Evolutionary conservation across 176 grass and related monocot species (phyloP).

Genomic region (Raddia distichophylla): DNA sequence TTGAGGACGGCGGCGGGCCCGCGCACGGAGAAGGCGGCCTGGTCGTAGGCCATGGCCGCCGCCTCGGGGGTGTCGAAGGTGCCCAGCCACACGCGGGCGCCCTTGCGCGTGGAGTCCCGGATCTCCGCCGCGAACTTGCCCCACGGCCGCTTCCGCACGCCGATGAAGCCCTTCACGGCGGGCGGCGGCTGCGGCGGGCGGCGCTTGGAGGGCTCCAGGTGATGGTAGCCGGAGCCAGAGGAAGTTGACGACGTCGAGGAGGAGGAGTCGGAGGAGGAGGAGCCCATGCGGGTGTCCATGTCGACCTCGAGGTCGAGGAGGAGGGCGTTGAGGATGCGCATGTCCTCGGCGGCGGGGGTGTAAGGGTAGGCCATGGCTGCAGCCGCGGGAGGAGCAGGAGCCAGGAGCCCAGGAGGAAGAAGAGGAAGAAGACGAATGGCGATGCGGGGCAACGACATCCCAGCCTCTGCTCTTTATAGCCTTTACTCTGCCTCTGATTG

Average conservation of each 20-base stretch:
- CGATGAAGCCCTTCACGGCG: slow-evolving; percentile 53
- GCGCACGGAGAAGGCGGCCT: slow-evolving; percentile 82
- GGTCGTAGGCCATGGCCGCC: slow-evolving; percentile 83
- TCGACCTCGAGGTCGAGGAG: slow-evolving; percentile 36
- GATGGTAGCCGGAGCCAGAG: no score
- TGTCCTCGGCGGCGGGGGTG: slow-evolving; percentile 1
- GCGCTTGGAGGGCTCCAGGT: no score
- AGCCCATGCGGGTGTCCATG: neutral
- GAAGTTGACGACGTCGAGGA: no score
- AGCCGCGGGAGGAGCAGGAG: no score
- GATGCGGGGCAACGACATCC: no score
- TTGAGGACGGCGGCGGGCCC: slow-evolving; percentile 77
- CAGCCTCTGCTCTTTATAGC: no score
- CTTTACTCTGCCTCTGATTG: no score
- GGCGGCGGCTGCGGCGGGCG: neutral
- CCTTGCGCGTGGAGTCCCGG: slow-evolving; percentile 80
- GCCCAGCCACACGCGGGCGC: slow-evolving; percentile 76
- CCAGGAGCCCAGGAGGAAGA: no score
- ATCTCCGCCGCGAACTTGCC: slow-evolving; percentile 94
- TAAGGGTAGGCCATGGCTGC: no score
- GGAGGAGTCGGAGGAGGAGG: no score
- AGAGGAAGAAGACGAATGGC: no score
- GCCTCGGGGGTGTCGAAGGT: slow-evolving; percentile 81
- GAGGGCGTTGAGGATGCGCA: slow-evolving; percentile 32
- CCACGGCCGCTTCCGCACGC: slow-evolving; percentile 88